Evolutionary conservation across 2,329 filamentous ascomycete genomes (phyloP).

Genomic region (Ophiostoma triangulosporum): DNA sequence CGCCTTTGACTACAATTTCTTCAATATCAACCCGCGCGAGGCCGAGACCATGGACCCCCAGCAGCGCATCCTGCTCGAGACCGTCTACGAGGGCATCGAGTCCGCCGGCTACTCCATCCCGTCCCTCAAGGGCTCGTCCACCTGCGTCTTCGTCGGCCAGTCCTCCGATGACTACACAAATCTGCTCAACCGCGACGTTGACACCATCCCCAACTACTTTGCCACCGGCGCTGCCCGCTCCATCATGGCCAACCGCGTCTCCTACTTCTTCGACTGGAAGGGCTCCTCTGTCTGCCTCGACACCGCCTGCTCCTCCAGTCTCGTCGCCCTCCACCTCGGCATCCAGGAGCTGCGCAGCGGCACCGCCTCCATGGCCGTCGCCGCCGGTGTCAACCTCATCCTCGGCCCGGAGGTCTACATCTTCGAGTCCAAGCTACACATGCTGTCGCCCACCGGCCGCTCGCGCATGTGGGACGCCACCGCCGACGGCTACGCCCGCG

Average conservation of each 20-base stretch:
- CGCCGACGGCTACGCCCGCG: slow-evolving; percentile 44
- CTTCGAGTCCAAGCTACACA: slow-evolving; percentile 22
- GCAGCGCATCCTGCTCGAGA: slow-evolving; percentile 22
- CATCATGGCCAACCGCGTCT: slow-evolving; percentile 23
- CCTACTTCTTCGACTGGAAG: slow-evolving; percentile 23
- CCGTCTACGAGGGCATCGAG: slow-evolving; percentile 24
- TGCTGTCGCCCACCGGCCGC: slow-evolving; percentile 30
- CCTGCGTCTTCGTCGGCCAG: slow-evolving; percentile 21
- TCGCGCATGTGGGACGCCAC: slow-evolving; percentile 34
- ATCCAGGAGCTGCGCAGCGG: slow-evolving; percentile 17
- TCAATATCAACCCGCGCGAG: slow-evolving; percentile 21
- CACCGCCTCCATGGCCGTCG: slow-evolving; percentile 18
- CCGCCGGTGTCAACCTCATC: slow-evolving; percentile 21
- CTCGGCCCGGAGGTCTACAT: slow-evolving; percentile 17
- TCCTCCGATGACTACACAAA: slow-evolving; percentile 19
- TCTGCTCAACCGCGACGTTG: slow-evolving; percentile 7
- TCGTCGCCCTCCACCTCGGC: slow-evolving; percentile 21
- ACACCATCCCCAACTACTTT: slow-evolving; percentile 12
- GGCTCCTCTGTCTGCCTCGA: slow-evolving; percentile 25
- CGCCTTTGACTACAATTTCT: slow-evolving; percentile 25
- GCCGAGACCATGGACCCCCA: slow-evolving; percentile 23
- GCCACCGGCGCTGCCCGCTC: slow-evolving; percentile 18
- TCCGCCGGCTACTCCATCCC: slow-evolving; percentile 19
- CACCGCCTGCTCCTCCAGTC: slow-evolving; percentile 25
- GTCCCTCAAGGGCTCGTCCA: slow-evolving; percentile 17